Conservation (phyloP, 352 stramenopile genomes). For the Phytophthora aleatoria region DNA sequence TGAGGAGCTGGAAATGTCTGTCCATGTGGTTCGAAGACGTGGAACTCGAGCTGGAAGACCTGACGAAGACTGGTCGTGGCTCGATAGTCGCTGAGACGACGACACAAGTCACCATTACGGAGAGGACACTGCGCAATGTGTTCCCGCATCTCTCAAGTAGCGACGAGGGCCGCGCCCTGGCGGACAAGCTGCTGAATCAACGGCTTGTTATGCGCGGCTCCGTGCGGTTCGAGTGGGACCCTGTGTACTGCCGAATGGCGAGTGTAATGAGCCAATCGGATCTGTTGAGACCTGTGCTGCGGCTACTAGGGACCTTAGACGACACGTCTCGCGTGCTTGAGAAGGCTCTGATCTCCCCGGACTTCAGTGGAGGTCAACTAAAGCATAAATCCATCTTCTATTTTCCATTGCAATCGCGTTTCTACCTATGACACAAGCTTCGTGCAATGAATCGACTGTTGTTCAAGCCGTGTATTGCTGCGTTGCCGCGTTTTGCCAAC, state of each 20-base stretch:
- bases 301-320: not conserved
- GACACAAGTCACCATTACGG: slow-evolving; percentile 8
- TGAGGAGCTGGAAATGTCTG: slow-evolving; percentile 15
- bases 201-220: slow-evolving; percentile 5
- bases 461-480: too few relatives aligned
- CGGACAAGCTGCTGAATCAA: slow-evolving; percentile 5
- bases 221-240: slow-evolving; percentile 9
- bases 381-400: too few relatives aligned
- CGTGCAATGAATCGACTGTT: too few relatives aligned
- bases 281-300: slow-evolving; percentile 13
- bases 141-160: slow-evolving; percentile 1
- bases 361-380: not conserved
- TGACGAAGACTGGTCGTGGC: not conserved
- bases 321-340: slow-evolving; percentile 1
- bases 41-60: slow-evolving; percentile 6
- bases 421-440: too few relatives aligned
- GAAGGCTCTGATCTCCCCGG: slow-evolving; percentile 3
- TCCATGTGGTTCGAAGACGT: slow-evolving; percentile 17
- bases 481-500: too few relatives aligned
- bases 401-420: too few relatives aligned
- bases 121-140: slow-evolving; percentile 10
- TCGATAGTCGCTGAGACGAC: slow-evolving; percentile 5
- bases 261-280: slow-evolving; percentile 5
- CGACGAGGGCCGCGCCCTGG: not conserved
- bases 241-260: not conserved